These are phyloP conservation scores for Vigna angularis DNA, from an alignment of 306 rosid species.

Conservation along the genomic window DNA sequence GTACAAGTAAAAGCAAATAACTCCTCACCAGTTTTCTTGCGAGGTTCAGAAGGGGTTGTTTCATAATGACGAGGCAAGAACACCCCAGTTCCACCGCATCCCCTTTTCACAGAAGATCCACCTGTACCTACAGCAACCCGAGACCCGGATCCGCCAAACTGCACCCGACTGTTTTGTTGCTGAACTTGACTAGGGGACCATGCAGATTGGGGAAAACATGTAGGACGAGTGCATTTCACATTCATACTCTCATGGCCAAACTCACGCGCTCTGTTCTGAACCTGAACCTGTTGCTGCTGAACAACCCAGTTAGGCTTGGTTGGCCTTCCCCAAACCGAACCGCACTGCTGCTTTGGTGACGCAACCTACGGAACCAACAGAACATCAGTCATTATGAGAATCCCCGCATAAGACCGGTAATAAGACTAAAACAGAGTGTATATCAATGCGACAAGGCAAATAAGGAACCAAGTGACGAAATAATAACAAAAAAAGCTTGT, in stretches of 20 bases:
- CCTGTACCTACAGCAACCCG: conserved; percentile 26
- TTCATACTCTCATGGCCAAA: conserved; percentile 36
- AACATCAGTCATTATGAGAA: not conserved
- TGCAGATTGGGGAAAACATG: conserved; percentile 46
- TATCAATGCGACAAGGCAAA: not conserved
- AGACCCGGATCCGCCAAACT: conserved; percentile 33
- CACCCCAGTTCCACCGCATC: conserved; percentile 80
- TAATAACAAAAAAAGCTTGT: too few relatives aligned
- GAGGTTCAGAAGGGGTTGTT: conserved; percentile 51
- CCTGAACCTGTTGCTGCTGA: conserved; percentile 53
- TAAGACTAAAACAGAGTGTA: not conserved
- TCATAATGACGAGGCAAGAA: conserved; percentile 81
- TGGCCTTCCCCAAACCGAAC: conserved; percentile 50
- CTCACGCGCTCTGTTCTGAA: conserved; percentile 51
- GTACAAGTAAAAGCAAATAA: not conserved
- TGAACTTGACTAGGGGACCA: conserved; percentile 50
- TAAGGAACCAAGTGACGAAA: not conserved
- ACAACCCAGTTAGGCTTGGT: conserved; percentile 48
- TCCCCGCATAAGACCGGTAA: not conserved
- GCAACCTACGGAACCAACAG: conserved; percentile 40
- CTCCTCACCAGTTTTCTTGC: conserved; percentile 59
- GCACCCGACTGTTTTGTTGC: conserved; percentile 45
- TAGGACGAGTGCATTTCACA: conserved; percentile 42
- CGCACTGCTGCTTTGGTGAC: conserved; percentile 46
- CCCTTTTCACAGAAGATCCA: conserved; percentile 59